These are phyloP conservation scores for Alternaria infectoria DNA, from an alignment of 2,329 filamentous ascomycete genomes.

Conservation along the genomic window DNA sequence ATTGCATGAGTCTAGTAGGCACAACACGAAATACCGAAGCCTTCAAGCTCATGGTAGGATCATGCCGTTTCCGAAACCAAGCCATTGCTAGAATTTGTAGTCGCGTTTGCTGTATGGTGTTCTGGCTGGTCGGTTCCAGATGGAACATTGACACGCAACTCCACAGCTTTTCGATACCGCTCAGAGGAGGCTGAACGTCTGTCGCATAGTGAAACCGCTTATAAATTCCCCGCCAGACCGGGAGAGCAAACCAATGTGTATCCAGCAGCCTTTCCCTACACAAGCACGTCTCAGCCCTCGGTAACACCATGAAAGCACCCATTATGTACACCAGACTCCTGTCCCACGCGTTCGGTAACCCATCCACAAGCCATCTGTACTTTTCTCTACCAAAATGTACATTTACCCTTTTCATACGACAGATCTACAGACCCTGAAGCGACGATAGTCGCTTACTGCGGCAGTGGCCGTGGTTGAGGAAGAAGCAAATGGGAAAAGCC, in stretches of 20 bases:
- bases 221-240: not conserved
- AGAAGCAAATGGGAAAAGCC: not conserved
- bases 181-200: not conserved
- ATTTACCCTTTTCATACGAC: not conserved
- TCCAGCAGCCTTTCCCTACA: not conserved
- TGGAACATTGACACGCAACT: not conserved
- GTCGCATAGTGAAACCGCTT: not conserved
- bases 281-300: not conserved
- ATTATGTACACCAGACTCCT: accelerated
- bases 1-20: not conserved
- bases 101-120: not conserved
- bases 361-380: not conserved
- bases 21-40: not conserved
- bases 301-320: not conserved
- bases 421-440: not conserved
- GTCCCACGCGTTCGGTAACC: not conserved
- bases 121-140: not conserved
- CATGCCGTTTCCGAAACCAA: not conserved
- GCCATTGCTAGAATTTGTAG: not conserved
- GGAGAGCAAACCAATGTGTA: not conserved
- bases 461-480: not conserved
- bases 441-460: not conserved
- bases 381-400: not conserved
- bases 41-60: not conserved
- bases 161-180: not conserved